Percentiles rank a stretch among this genome's conserved stretches.
Evolutionary conservation across 192 early-diverging fungal species (phyloP).

Genomic region (Coemansia interrupta): DNA sequence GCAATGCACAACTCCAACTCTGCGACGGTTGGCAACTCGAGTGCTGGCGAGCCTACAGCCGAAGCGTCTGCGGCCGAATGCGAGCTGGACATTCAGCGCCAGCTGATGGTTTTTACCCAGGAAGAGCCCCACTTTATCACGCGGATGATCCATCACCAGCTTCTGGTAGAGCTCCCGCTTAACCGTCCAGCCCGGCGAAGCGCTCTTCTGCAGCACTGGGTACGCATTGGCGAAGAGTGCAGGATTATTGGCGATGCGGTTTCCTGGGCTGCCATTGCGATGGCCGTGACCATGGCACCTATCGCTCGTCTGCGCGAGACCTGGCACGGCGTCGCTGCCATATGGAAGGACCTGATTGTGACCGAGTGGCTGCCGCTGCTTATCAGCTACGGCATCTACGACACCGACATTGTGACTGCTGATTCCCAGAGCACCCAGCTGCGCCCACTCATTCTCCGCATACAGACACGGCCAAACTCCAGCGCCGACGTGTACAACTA

Average conservation of each 20-base stretch:
- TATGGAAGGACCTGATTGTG: slow-evolving; percentile 52
- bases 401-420: slow-evolving; percentile 33
- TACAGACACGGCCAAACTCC: slow-evolving; percentile 9
- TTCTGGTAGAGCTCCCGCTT: slow-evolving; percentile 58
- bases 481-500: slow-evolving; percentile 18
- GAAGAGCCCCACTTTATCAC: slow-evolving; percentile 70
- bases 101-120: slow-evolving; percentile 54
- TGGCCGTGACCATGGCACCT: slow-evolving; percentile 63
- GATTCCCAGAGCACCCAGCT: neutral
- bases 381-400: slow-evolving; percentile 55
- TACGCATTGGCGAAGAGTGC: slow-evolving; percentile 58
- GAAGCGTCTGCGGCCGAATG: slow-evolving; percentile 3
- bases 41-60: neutral
- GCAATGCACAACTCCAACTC: neutral
- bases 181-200: slow-evolving; percentile 50
- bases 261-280: slow-evolving; percentile 65
- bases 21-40: neutral
- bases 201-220: slow-evolving; percentile 66
- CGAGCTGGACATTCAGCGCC: slow-evolving; percentile 32
- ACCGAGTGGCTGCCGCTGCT: slow-evolving; percentile 61
- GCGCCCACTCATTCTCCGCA: slow-evolving; percentile 31
- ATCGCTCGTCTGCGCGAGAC: slow-evolving; percentile 65
- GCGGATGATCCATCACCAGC: slow-evolving; percentile 63
- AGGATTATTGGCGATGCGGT: slow-evolving; percentile 60
- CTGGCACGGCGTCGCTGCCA: slow-evolving; percentile 60